Evolutionary conservation across 192 early-diverging fungal genomes (phyloP).

Genomic region (Funneliformis mosseae): DNA sequence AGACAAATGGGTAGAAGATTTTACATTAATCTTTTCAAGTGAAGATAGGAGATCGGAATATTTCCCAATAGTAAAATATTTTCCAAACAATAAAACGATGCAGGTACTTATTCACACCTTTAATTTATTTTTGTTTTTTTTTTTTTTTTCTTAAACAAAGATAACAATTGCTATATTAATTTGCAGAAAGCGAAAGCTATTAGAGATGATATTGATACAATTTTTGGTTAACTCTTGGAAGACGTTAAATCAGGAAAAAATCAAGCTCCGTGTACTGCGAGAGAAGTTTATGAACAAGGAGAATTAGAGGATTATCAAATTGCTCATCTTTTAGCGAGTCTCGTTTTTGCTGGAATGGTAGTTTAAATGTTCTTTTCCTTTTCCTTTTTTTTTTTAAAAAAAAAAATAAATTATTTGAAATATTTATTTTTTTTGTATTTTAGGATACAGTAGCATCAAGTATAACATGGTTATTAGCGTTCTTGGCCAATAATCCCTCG

Average conservation of each 20-base stretch:
- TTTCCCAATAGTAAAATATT: background rate
- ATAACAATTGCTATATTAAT: background rate
- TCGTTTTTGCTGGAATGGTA: too few species aligned
- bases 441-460: background rate
- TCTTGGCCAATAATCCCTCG: conserved; percentile 29
- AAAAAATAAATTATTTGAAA: background rate
- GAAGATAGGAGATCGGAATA: background rate
- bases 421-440: background rate
- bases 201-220: background rate
- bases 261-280: too few species aligned
- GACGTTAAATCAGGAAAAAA: too few species aligned
- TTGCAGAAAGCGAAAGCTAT: background rate
- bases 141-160: background rate
- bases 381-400: background rate
- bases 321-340: background rate
- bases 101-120: background rate
- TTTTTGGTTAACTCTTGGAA: background rate
- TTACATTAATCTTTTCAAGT: background rate
- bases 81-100: background rate
- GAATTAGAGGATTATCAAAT: background rate
- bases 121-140: background rate
- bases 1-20: background rate
- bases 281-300: too few species aligned
- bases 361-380: background rate
- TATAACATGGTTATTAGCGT: conserved; percentile 31